A percentile compares a stretch with the other conserved stretches of the same genome.
Conservation (phyloP, 2,329 filamentous ascomycete species). For the Arthrobotrys entomopaga region DNA sequence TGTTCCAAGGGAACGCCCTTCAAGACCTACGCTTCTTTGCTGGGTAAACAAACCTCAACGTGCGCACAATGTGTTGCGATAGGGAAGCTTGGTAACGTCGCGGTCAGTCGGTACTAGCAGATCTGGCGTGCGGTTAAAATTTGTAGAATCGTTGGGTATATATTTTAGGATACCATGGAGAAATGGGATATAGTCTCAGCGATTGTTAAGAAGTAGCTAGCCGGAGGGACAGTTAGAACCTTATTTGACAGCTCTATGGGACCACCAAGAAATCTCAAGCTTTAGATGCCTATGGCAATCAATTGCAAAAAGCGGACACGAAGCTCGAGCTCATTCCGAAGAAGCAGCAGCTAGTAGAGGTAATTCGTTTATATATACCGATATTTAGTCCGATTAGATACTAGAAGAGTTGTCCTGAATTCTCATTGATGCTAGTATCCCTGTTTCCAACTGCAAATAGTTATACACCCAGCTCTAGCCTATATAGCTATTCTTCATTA, state of each 20-base stretch:
- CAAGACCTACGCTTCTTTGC: slow-evolving; percentile 23
- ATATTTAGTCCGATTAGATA: background rate
- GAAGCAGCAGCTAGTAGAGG: slow-evolving; percentile 32
- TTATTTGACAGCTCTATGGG: slow-evolving; percentile 59
- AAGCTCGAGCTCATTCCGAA: slow-evolving; percentile 40
- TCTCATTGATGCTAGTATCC: no score
- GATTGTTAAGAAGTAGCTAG: slow-evolving; percentile 59
- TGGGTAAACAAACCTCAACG: slow-evolving; percentile 11
- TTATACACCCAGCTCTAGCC: no score
- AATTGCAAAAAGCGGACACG: slow-evolving; percentile 19
- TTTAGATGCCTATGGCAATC: slow-evolving; percentile 42
- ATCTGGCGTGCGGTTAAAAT: background rate
- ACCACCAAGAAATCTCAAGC: slow-evolving; percentile 28
- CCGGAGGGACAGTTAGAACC: slow-evolving; percentile 61
- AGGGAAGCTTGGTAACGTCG: background rate
- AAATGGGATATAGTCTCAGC: slow-evolving; percentile 64
- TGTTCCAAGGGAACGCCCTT: slow-evolving; percentile 38
- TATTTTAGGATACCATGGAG: slow-evolving; percentile 63
- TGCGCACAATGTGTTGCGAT: slow-evolving; percentile 23
- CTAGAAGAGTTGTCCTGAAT: background rate
- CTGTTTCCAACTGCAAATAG: no score
- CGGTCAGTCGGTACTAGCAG: no score
- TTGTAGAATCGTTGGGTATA: slow-evolving; percentile 65
- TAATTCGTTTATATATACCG: slow-evolving; percentile 6
- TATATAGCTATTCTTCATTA: no score